Evolutionary conservation across 1,284 basidiomycete genomes (phyloP).

Genomic region (Apiotrichum siamense): DNA sequence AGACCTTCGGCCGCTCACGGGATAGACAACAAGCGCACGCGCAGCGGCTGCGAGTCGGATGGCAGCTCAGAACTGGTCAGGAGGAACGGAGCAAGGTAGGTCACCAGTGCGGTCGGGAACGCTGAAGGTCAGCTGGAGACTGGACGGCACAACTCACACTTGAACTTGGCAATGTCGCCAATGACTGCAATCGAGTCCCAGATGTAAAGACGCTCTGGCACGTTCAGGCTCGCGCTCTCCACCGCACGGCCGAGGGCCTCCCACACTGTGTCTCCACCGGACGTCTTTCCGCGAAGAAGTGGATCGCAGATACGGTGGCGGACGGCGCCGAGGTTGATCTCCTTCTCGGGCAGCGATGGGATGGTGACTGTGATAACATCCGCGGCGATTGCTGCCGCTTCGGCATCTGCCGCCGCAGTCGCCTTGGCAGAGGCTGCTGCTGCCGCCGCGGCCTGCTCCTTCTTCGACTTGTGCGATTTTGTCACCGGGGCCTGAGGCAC

Average conservation of each 20-base stretch:
- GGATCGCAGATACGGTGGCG: slow-evolving; percentile 87
- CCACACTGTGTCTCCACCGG: slow-evolving; percentile 54
- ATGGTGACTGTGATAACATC: slow-evolving; percentile 44
- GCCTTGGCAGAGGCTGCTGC: slow-evolving; percentile 56
- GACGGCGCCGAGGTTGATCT: slow-evolving; percentile 74
- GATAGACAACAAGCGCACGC: slow-evolving; percentile 62
- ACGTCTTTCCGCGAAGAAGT: slow-evolving; percentile 53
- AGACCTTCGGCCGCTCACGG: slow-evolving; percentile 48
- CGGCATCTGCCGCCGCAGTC: slow-evolving; percentile 65
- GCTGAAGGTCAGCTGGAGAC: slow-evolving; percentile 26
- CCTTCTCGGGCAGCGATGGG: slow-evolving; percentile 65
- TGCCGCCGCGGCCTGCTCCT: slow-evolving; percentile 50
- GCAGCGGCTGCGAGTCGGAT: slow-evolving; percentile 56
- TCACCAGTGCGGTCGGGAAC: slow-evolving; percentile 59
- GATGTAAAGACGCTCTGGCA: slow-evolving; percentile 59
- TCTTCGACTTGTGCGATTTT: slow-evolving; percentile 49
- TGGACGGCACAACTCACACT: slow-evolving; percentile 53
- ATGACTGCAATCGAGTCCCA: slow-evolving; percentile 79
- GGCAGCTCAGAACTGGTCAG: slow-evolving; percentile 55
- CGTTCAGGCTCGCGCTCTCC: slow-evolving; percentile 28
- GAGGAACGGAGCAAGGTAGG: slow-evolving; percentile 66
- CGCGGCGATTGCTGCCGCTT: slow-evolving; percentile 28
- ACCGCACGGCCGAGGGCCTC: slow-evolving; percentile 41
- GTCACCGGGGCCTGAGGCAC: slow-evolving; percentile 20
- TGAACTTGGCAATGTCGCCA: slow-evolving; percentile 70